Base-by-base conservation (phyloP, 2,329 filamentous ascomycete species). In the Exophiala sp. region DNA sequence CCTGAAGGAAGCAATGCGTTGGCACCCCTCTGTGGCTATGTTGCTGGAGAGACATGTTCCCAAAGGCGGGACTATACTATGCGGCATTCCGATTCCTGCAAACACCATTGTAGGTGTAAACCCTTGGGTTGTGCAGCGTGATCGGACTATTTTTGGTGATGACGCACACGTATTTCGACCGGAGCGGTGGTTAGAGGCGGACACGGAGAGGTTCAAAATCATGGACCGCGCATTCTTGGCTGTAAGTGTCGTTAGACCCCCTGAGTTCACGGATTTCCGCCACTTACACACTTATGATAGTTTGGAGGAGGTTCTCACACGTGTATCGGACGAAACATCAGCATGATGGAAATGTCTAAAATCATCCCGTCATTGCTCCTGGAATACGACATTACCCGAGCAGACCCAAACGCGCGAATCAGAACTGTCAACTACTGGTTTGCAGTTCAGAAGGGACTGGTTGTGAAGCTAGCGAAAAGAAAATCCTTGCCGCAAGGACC, bases 271-370 rank as follows among this genome's bases (percentile, higher is more conserved):
- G 16, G 16, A 18, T 18, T 18, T 18, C 16, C 16, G 16, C 16
- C 16, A 18, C 16, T 18, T 18, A 18, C 16, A 18, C 16, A 18
- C 16, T 46, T 80, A 80, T 62, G 77, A 78, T 2, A 75, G 74
- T 81, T 81, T 61, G 78, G 78, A 2, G 75, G 74, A 5, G 78
- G 79, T 0, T 70, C 76, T 2, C 63, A 78, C 57, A 80, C 78
- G 1, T 61, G 60, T 36, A 54, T 60, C 16, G 58, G 58, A 3
- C 54, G 59, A 14, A 61, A 62, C 34, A 59, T 65, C 11, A 65
- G 65, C 2, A 55, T 66, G 2, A 48, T 68, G 38, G 60, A 65
- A 35, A 63, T 65, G 14, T 53, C 48, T 5, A 65, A 65, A 49
- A 41, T 63, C 8, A 53, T 62, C 10, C 58, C 60, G 8, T 52